These are phyloP conservation scores for Rosa rugosa DNA, from an alignment of 306 rosid species.

Conservation along the genomic window DNA sequence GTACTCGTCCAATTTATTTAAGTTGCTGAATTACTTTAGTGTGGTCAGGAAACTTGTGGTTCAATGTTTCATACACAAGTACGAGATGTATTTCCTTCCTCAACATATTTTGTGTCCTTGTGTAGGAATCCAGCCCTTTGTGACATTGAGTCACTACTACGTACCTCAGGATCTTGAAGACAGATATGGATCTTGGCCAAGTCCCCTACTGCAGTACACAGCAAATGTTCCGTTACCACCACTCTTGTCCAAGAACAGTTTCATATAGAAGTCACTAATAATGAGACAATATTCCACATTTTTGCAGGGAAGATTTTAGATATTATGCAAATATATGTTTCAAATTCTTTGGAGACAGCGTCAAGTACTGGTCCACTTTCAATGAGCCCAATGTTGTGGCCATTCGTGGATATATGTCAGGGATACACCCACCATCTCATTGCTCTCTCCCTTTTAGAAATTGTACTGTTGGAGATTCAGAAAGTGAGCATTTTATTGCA, in stretches of 20 bases:
- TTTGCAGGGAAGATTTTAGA: constrained; percentile 61
- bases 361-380: constrained; percentile 66
- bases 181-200: constrained; percentile 65
- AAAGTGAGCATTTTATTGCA: constrained; percentile 58
- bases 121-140: constrained; percentile 66
- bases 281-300: neutral
- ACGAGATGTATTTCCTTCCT: neutral
- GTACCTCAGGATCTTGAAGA: constrained; percentile 71
- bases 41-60: neutral
- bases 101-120: neutral
- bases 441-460: constrained; percentile 53
- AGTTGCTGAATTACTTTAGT: neutral
- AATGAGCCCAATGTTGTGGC: constrained; percentile 57
- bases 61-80: neutral
- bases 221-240: neutral
- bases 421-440: constrained; percentile 52
- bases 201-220: constrained; percentile 58
- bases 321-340: constrained; percentile 66
- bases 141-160: constrained; percentile 62
- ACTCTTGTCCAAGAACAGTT: neutral
- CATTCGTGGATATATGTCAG: constrained; percentile 49
- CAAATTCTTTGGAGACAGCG: constrained; percentile 60
- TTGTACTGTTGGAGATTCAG: constrained; percentile 55
- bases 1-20: neutral
- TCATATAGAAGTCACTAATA: neutral